Evolutionary conservation across 331 rosid genomes (phyloP), one percentile per base, ranked within the genome.

Genomic region (Telfairia occidentalis): DNA sequence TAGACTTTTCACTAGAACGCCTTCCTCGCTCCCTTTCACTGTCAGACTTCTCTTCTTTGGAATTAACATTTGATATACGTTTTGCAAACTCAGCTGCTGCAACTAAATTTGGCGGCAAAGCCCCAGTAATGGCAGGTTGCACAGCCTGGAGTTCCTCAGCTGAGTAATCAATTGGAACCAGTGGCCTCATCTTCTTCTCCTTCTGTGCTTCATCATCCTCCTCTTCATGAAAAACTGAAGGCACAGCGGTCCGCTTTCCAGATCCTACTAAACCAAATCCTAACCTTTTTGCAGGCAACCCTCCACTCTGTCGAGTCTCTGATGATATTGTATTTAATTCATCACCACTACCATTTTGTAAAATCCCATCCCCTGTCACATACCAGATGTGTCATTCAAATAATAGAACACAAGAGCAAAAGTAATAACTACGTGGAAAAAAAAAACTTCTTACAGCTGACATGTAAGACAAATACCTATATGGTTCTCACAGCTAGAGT

Each of bases 21-120:
- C 90, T 90, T 71, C 85, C 86, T 87, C 97, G 87, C 76, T 92
- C 96, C 82, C 91, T 84, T 81, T 91, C 97, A 55, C 82, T 78
- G 77, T 87, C 96, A n/a, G 71, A 79, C 84, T 85, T 90, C 74
- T 92, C 97, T 77, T 89, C 99, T 84, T 86, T 92, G 80, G 89
- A 79, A 81, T 89, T 87, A 54, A 84, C 86, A 77, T 72, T 84
- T 65, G 98, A 88, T 83, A 95, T 76, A 48, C 90, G 99, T 81
- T 92, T 95, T 1, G 99, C 99, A 76, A 95, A 92, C 82, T 95
- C 99, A 7, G 97, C 97, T 18, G 99, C 99, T 28, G 99, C 97
- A 77, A 85, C 97, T 89, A 95, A 85, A 89, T 95, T 92, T 71
- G 96, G 78, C 5, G 91, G 90, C 13, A 90, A 74, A 81, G 89